phyloP scores from a whole-genome alignment of 2,329 filamentous ascomycete genomes.

The Amauroascus verrucosus region DNA sequence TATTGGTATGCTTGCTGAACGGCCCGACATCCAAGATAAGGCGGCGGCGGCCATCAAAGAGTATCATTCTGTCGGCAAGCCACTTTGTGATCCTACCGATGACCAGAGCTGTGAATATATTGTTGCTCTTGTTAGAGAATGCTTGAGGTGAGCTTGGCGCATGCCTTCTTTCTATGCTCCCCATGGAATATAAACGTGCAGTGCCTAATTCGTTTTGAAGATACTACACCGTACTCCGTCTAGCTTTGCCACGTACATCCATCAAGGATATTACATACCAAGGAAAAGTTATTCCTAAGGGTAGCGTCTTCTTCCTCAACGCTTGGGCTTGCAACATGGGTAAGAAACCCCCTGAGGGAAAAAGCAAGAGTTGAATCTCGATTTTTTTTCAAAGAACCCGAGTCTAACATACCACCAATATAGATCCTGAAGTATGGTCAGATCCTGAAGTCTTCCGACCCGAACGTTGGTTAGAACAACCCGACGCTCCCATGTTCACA shows the following conservation, averaged over 20 bases:
- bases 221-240: conserved; percentile 53
- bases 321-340: conserved; percentile 61
- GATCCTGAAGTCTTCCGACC: conserved; percentile 51
- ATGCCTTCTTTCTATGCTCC: background rate
- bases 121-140: conserved; percentile 53
- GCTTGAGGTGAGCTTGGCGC: conserved; percentile 38
- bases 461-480: conserved; percentile 54
- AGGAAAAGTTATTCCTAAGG: conserved; percentile 49
- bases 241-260: conserved; percentile 52
- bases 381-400: background rate
- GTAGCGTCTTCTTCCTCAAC: conserved; percentile 56
- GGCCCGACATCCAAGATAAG: conserved; percentile 53
- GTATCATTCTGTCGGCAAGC: conserved; percentile 43
- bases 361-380: background rate
- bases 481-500: conserved; percentile 54
- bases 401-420: conserved; percentile 12
- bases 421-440: conserved; percentile 47
- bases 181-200: background rate
- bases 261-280: conserved; percentile 51
- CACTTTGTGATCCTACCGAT: conserved; percentile 51
- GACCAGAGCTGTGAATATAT: conserved; percentile 56
- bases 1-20: conserved; percentile 49
- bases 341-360: conserved; percentile 29
- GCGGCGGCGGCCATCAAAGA: conserved; percentile 48
- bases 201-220: conserved; percentile 22